Conservation (phyloP, 345 rosid species). For the Cardamine chenopodiifolia region DNA sequence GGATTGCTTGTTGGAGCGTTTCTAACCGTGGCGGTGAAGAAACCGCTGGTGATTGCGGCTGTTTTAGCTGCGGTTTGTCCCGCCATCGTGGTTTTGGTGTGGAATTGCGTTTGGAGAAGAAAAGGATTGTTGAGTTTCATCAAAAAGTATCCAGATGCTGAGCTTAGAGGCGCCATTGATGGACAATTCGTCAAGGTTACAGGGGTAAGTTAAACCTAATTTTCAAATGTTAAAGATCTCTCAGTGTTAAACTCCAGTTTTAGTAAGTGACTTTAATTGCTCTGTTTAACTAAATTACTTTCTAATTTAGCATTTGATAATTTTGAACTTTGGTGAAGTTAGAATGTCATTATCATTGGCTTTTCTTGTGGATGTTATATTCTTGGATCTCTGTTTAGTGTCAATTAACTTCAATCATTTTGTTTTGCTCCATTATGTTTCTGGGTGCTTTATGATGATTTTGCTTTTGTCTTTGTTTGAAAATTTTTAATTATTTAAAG, state of each 20-base stretch:
- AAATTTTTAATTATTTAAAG: not conserved
- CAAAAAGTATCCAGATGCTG: conserved; percentile 72
- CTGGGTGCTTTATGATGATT: conserved; percentile 15
- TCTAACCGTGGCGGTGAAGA: conserved; percentile 77
- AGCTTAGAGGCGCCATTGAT: conserved; percentile 90
- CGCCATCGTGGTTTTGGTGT: conserved; percentile 51
- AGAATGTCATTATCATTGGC: conserved; percentile 25
- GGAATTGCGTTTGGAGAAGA: conserved; percentile 80
- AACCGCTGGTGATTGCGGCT: conserved; percentile 64
- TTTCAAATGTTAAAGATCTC: conserved; percentile 1
- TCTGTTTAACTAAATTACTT: not conserved
- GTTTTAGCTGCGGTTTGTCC: conserved; percentile 64
- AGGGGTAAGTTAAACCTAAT: conserved; percentile 59
- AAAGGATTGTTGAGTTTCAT: conserved; percentile 69
- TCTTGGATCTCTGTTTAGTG: conserved; percentile 27
- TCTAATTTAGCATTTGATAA: not conserved
- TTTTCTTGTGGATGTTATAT: conserved; percentile 11
- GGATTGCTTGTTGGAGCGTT: conserved; percentile 75
- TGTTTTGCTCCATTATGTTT: not conserved
- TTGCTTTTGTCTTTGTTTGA: not conserved
- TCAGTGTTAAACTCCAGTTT: not conserved
- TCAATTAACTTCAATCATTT: not conserved
- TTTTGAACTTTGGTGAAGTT: not conserved
- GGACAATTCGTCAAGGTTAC: conserved; percentile 93
- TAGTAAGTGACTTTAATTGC: conserved; percentile 23